A percentile compares a stretch with the other conserved stretches of the same genome.
Evolutionary conservation across 257 asterid genomes (phyloP).

Genomic region (Rubia yunnanensis): DNA sequence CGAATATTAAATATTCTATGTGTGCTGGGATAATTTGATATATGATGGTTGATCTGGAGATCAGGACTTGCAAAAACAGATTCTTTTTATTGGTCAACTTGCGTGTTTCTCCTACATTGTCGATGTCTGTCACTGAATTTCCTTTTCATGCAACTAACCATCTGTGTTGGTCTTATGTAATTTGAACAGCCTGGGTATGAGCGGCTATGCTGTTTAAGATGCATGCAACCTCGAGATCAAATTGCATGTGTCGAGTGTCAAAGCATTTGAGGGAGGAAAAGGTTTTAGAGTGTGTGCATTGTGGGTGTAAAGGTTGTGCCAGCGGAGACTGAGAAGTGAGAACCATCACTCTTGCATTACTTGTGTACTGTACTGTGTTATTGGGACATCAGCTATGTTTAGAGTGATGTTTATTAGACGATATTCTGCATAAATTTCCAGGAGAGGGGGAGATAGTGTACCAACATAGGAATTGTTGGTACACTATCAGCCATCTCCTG

Average conservation of each 20-base stretch:
- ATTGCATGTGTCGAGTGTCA: constrained; percentile 89
- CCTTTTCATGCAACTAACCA: background rate
- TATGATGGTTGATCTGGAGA: background rate
- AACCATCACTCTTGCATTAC: background rate
- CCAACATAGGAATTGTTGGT: background rate
- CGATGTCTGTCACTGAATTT: background rate
- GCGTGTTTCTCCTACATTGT: background rate
- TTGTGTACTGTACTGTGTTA: background rate
- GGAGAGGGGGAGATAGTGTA: too few relatives aligned
- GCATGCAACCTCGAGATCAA: constrained; percentile 94
- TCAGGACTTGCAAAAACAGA: background rate
- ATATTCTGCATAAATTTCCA: too few relatives aligned
- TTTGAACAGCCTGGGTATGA: constrained; percentile 83
- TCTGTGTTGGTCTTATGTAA: constrained; percentile 12
- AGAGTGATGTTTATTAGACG: too few relatives aligned
- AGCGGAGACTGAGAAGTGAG: constrained; percentile 57
- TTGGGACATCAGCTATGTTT: background rate
- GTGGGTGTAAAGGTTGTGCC: constrained; percentile 87
- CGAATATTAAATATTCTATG: background rate
- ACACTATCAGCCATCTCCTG: background rate
- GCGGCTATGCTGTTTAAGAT: constrained; percentile 82
- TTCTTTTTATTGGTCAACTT: background rate
- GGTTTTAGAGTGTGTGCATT: constrained; percentile 86
- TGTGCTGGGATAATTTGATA: background rate
- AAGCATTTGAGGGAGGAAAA: constrained; percentile 83